A percentile compares a stretch with the other conserved stretches of the same genome.
phyloP scores from a whole-genome alignment of 148 eudicot genomes.

The Chenopodium quinoa region DNA sequence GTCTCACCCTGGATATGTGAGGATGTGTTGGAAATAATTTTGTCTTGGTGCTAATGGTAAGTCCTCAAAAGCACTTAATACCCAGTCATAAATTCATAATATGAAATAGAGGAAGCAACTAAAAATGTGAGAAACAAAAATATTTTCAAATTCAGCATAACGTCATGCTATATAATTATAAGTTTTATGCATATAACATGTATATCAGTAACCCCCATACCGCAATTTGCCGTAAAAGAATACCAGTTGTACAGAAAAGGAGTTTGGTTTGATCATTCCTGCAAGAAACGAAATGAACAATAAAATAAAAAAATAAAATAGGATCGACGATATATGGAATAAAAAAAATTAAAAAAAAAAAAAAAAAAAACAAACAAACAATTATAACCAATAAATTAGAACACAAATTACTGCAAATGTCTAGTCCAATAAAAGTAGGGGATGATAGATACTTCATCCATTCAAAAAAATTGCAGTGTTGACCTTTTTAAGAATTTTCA shows the following conservation, averaged over 20 bases:
- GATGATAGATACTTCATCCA: no score
- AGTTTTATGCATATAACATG: background rate
- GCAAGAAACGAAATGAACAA: conserved; percentile 15
- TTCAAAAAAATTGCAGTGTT: no score
- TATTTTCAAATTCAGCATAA: background rate
- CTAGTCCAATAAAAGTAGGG: no score
- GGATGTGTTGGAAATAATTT: background rate
- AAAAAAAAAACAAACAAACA: background rate
- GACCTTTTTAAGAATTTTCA: no score
- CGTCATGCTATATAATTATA: background rate
- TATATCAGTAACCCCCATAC: conserved; percentile 39
- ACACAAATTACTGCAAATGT: background rate
- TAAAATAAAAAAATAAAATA: conserved; percentile 4
- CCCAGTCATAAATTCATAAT: background rate
- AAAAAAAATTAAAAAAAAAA: background rate
- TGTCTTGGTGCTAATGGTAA: background rate
- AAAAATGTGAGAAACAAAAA: background rate
- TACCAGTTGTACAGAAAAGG: conserved; percentile 96
- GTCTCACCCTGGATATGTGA: background rate
- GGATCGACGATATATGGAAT: no score
- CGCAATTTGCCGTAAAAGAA: conserved; percentile 83
- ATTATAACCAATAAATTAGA: no score
- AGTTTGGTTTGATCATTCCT: conserved; percentile 90
- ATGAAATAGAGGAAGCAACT: background rate
- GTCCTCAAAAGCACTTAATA: background rate